Conservation (phyloP, 2,329 filamentous ascomycete genomes). For the Nigrograna mackinnonii region DNA sequence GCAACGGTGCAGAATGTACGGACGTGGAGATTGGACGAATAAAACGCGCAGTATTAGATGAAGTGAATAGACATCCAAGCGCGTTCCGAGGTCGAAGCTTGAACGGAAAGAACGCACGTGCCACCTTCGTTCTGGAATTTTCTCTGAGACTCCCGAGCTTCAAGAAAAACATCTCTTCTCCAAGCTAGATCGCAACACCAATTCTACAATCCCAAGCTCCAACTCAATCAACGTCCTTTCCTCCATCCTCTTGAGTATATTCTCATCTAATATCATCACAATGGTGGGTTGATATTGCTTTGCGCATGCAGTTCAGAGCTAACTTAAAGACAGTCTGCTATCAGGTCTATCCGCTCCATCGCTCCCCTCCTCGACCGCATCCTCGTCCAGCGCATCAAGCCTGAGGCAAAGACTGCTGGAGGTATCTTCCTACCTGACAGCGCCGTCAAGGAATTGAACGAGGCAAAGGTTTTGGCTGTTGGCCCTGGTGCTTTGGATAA, state of each 20-base stretch:
- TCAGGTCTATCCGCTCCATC: slow-evolving; percentile 95
- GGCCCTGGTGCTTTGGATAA: slow-evolving; percentile 87
- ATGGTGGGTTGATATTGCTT: neutral
- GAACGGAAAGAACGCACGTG: neutral
- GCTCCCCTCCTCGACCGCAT: slow-evolving; percentile 97
- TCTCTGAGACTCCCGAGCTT: slow-evolving; percentile 1
- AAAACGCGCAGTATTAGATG: no score
- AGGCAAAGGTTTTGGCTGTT: slow-evolving; percentile 94
- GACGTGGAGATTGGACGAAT: no score
- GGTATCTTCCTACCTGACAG: slow-evolving; percentile 98
- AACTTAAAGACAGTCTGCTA: slow-evolving; percentile 58
- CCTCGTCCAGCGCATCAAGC: slow-evolving; percentile 96
- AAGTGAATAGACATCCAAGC: no score
- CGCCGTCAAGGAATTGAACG: slow-evolving; percentile 96
- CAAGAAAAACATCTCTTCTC: slow-evolving; percentile 4
- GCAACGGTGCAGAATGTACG: no score
- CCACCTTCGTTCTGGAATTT: slow-evolving; percentile 11
- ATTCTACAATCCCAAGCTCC: slow-evolving; percentile 2
- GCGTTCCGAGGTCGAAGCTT: neutral
- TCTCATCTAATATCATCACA: neutral
- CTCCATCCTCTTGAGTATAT: neutral
- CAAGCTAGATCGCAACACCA: neutral
- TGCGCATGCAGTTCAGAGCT: no score
- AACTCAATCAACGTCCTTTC: neutral
- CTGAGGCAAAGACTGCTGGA: slow-evolving; percentile 92